Evolutionary conservation across 129 eudicot genomes (phyloP), one percentile per base, ranked within the genome.

Genomic region (Escallonia rubra): DNA sequence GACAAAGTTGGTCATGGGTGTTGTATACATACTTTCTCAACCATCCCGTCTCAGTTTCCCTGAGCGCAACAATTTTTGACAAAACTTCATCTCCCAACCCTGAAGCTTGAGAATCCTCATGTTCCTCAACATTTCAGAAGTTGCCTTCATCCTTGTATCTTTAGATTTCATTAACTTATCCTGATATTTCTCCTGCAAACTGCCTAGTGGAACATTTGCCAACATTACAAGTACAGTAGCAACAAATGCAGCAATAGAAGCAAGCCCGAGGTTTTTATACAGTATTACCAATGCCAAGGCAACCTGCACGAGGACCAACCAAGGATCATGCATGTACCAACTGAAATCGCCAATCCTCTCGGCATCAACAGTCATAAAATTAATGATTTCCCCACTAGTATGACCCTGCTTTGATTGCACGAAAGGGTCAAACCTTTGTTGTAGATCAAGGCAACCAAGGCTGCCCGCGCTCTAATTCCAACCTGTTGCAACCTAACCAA

Each of bases 351-450:
- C 84, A 11, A 90, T 68, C 64, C 95, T 78, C 69, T 87, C 87
- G 2, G 97, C 97, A 85, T 90, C 97, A 69, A 90, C 86, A 2
- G 91, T 69, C 95, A 90, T 84, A 38, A 87, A 61, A 68, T 90
- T 90, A n/a, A 90, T 87, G 60, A 90, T 87, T 61, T 90, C 97
- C 10, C 95, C 91, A 34, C 90, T 69, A 1, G 83, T 82, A 15
- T 72, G 74, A 3, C 84, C 78, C 11, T 65, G 79, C 74, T 72
- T 90, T 41, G 97, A 87, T 52, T 66, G 82, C 78, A 61, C 0
- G 90, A 87, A 59, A 87, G 71, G 43, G 82, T 87, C 78, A 90
- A 76, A 13, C 92, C 88, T 73, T 90, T 90, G 42, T 83, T 76
- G 65, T 87, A 90, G 61, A 90, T 64, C 76, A 81, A 74, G 11